phyloP scores from a whole-genome alignment of 1,139 yeast species.

The Wickerhamomyces sp. region DNA sequence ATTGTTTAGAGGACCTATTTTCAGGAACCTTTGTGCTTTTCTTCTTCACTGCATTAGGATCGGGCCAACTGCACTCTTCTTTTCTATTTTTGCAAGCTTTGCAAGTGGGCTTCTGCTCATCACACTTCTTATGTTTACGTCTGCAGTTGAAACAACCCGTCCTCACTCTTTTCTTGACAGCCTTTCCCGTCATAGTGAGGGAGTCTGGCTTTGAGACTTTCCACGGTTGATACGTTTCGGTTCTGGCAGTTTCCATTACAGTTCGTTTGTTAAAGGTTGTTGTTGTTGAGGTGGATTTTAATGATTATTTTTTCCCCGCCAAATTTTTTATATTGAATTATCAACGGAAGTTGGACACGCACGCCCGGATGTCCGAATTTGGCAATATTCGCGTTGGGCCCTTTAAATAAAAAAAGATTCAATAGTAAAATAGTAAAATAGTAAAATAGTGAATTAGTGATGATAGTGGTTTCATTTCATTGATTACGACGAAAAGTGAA shows the following conservation, averaged over 20 bases:
- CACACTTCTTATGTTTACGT: constrained; percentile 23
- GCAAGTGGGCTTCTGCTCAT: constrained; percentile 21
- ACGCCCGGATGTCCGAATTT: neutral
- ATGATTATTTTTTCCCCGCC: neutral
- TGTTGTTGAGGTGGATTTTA: neutral
- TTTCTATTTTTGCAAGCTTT: constrained; percentile 39
- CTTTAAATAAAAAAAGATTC: neutral
- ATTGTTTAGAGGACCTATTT: neutral
- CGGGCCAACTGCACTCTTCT: constrained; percentile 45
- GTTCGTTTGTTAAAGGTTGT: neutral
- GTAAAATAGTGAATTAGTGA: neutral
- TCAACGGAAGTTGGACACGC: neutral
- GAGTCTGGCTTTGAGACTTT: neutral
- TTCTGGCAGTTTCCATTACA: neutral
- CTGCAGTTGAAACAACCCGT: constrained; percentile 24
- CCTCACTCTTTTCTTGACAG: constrained; percentile 13
- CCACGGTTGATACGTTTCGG: neutral
- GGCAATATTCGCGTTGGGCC: neutral
- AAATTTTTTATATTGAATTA: neutral
- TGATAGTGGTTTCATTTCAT: too few relatives aligned
- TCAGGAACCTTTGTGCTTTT: constrained; percentile 2
- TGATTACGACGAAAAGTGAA: too few relatives aligned
- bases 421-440: neutral
- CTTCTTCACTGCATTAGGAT: constrained; percentile 5
- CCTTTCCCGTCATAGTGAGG: neutral